Evolutionary conservation across 1,139 yeast species (phyloP).

Genomic region (Yamadazyma buinensis): DNA sequence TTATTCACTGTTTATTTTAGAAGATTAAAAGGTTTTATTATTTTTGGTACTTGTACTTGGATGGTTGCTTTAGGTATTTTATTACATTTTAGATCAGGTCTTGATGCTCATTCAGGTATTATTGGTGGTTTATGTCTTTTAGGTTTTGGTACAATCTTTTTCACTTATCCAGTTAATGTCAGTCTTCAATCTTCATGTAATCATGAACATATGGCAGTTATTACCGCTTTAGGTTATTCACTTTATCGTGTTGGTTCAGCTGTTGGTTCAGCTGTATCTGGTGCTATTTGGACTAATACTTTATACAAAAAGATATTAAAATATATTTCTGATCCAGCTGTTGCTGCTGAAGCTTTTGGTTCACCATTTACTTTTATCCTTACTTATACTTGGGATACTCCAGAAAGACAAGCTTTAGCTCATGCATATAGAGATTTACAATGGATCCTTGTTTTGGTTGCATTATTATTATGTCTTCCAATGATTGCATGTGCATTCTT

Average conservation of each 20-base stretch:
- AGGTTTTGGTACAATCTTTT: conserved; percentile 38
- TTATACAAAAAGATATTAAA: conserved; percentile 18
- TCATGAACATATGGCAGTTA: conserved; percentile 38
- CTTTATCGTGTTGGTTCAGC: conserved; percentile 35
- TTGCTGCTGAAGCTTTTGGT: conserved; percentile 25
- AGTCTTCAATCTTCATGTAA: conserved; percentile 30
- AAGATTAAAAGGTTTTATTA: conserved; percentile 29
- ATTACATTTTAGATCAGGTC: conserved; percentile 30
- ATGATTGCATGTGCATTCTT: conserved; percentile 27
- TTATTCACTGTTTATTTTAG: conserved; percentile 26
- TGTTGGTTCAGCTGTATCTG: conserved; percentile 32
- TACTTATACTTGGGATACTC: conserved; percentile 29
- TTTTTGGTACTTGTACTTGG: conserved; percentile 34
- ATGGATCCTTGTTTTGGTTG: conserved; percentile 28
- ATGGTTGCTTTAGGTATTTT: conserved; percentile 33
- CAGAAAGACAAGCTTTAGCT: conserved; percentile 28
- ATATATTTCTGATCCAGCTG: conserved; percentile 18
- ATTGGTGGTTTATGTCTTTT: conserved; percentile 30
- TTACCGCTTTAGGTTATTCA: conserved; percentile 29
- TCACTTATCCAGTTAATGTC: conserved; percentile 32
- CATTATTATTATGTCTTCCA: conserved; percentile 31
- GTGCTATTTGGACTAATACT: conserved; percentile 37
- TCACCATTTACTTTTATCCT: conserved; percentile 26
- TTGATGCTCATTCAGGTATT: conserved; percentile 27
- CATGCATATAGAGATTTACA: conserved; percentile 32